Evolutionary conservation across 768 basidiomycete species (phyloP).

Genomic region (Scleroderma bovista): DNA sequence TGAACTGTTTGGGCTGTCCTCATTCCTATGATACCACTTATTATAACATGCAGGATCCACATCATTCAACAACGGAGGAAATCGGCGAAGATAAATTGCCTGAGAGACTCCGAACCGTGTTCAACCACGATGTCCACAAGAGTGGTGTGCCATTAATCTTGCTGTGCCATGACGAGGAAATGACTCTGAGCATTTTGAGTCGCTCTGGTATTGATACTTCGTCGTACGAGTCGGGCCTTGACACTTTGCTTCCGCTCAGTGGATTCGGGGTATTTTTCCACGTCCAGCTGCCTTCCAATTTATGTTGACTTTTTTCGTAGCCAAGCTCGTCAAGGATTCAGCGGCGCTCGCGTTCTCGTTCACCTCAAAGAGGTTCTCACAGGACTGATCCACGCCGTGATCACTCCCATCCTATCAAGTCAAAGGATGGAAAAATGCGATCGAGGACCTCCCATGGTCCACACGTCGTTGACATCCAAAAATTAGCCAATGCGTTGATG

Average conservation of each 20-base stretch:
- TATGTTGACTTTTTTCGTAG: slow-evolving; percentile 2
- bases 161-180: slow-evolving; percentile 40
- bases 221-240: slow-evolving; percentile 38
- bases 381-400: not conserved
- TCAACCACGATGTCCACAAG: slow-evolving; percentile 14
- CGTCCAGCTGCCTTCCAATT: too few relatives aligned
- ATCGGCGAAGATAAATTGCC: slow-evolving; percentile 9
- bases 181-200: slow-evolving; percentile 34
- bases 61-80: slow-evolving; percentile 15
- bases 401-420: slow-evolving; percentile 4
- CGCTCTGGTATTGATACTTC: slow-evolving; percentile 38
- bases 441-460: not conserved
- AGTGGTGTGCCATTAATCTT: slow-evolving; percentile 36
- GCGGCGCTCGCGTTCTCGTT: slow-evolving; percentile 6
- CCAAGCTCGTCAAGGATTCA: not conserved
- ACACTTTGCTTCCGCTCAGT: slow-evolving; percentile 9
- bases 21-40: not conserved
- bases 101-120: slow-evolving; percentile 13
- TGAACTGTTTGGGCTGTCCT: not conserved
- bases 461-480: slow-evolving; percentile 36
- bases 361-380: slow-evolving; percentile 2
- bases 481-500: slow-evolving; percentile 38
- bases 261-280: slow-evolving; percentile 3
- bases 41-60: slow-evolving; percentile 6
- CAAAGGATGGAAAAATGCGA: not conserved